phyloP scores from a whole-genome alignment of 495 filamentous ascomycete species.

The Penicillium fimorum region DNA sequence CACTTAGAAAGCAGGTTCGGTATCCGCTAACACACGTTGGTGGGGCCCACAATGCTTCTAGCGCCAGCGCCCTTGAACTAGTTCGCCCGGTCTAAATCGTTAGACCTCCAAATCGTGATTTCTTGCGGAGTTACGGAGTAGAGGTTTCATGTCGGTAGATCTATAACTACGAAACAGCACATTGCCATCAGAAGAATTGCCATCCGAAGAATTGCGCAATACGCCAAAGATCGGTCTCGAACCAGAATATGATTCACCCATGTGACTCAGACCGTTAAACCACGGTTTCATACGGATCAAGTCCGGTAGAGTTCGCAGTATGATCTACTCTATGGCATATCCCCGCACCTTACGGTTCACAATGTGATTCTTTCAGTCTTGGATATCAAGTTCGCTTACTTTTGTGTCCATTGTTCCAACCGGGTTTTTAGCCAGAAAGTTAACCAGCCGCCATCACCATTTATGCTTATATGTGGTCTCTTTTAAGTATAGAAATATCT shows the following conservation, averaged over 20 bases:
- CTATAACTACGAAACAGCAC: too few relatives aligned
- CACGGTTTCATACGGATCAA: not conserved
- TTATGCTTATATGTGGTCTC: too few relatives aligned
- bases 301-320: not conserved
- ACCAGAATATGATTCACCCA: not conserved
- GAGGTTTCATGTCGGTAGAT: not conserved
- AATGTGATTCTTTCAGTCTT: not conserved
- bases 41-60: conserved; percentile 8
- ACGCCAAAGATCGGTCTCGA: not conserved
- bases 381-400: too few relatives aligned
- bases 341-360: not conserved
- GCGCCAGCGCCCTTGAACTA: conserved; percentile 11
- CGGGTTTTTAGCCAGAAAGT: too few relatives aligned
- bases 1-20: conserved; percentile 5
- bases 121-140: not conserved
- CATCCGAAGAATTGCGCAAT: not conserved
- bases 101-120: not conserved
- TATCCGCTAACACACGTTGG: conserved; percentile 1
- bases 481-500: too few relatives aligned
- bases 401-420: too few relatives aligned
- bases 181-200: not conserved
- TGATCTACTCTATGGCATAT: not conserved
- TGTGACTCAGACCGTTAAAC: too few relatives aligned
- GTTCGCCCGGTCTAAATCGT: conserved; percentile 3
- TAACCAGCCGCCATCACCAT: too few relatives aligned